Base-by-base conservation (phyloP, 108 stramenopile genomes). In the Fistulifera pelliculosa region DNA sequence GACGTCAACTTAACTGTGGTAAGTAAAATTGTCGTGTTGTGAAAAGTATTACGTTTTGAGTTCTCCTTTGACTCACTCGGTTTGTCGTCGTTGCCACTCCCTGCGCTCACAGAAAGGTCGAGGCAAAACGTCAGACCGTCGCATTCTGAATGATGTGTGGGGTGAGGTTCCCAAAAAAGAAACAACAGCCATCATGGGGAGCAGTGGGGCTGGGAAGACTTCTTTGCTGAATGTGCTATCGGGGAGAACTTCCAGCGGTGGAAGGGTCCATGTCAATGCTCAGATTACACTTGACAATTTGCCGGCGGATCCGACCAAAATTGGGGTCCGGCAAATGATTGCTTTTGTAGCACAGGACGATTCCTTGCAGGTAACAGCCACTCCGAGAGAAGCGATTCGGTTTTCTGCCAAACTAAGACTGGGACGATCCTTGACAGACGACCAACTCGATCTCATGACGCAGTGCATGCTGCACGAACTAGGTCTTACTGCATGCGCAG, bases 331-430 rank as follows among this genome's bases (percentile, higher is more conserved):
- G 4, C 52, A 63, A 44, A 58, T 79, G 38, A 81, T 94, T 42
- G 87, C 87, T 22, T 94, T 87, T 60, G 88, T 90, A 14, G 81
- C 81, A 41, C 94, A 94, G 53, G 87, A 92, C 41, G 94, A 92
- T 60, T 76, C 76, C 10, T 70, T 92, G 24, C 63, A 73, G 18
- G 67, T 78, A 27, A 84, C 84, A 3, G 59, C 79, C 6, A 95
- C 94, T 18, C 90, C 88, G 17, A 53, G 80, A 17, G 94, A 95
- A 71, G 84, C 87, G 22, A 83, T 95, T 58, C 61, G 70, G 18
- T 92, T 95, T 59, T 79, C 77, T 41, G 94, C 90, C 22, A 72
- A 74, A 40, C 61, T 95, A 56, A 74, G 94, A 28, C 49, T 90
- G 15, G 79, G 81, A 1, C 49, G 64, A 24, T 38, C 47, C 13